Evolutionary conservation across 2,329 filamentous ascomycete species (phyloP), one percentile per base, ranked within the genome.

Genomic region (Epichloe coenophiala): DNA sequence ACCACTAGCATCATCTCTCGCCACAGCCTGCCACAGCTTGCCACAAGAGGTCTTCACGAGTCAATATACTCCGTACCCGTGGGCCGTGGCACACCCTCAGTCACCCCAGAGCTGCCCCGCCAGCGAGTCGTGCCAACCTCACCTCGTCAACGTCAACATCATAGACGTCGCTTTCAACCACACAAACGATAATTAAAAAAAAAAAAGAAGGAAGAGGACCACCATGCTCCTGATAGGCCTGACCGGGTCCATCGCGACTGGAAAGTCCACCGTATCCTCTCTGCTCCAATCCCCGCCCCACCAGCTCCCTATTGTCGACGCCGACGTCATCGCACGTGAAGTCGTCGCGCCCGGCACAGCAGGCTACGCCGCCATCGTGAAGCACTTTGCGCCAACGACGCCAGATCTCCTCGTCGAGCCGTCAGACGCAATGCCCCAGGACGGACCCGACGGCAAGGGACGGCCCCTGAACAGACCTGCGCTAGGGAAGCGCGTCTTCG

Each of bases 201-300:
- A 17, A 23, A 21, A 23, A 23, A 21, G 5, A 19, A 11, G 1
- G 21, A 40, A 31, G 27, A 31, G 8, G 8, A 31, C 19, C 33
- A 47, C 7, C 4, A 48, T 48, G 46, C 46, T 48, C 38, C 82
- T 98, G 61, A 89, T 98, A 60, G 93, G 93, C 51, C 81, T 98
- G 27, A 98, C 93, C 8, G 93, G 93, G 65, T 95, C 90, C 54
- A 97, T 98, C 64, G 93, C 93, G 54, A 98, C 93, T 5, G 93
- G 93, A 66, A 98, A 98, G 78, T 95, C 91, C 44, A 98, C 91
- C 57, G 89, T 96, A 50, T 95, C 93, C 31, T 75, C 77, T 39
- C 77, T 95, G 59, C 86, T 98, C 60, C 81, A 85, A 47, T 75
- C 80, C 4, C 74, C 86, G 5, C 93, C 91, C 0, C 86, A 96